These are phyloP conservation scores for Metschnikowia arizonensis DNA, from an alignment of 805 yeast genomes.

Conservation along the genomic window DNA sequence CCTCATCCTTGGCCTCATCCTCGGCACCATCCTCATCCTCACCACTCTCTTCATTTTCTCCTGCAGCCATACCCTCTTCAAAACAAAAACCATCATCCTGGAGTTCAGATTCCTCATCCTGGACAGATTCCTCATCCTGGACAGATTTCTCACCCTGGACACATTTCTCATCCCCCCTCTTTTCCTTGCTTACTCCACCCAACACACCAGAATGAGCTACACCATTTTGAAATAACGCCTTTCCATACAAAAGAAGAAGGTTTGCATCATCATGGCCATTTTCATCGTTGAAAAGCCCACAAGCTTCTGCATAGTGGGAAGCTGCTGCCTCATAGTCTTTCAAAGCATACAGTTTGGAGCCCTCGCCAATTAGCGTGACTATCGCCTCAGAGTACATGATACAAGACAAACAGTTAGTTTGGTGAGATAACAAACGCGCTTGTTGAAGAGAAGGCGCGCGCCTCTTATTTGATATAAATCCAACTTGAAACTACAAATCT, in stretches of 20 bases:
- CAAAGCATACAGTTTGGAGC: constrained; percentile 59
- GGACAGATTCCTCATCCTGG: too few species aligned
- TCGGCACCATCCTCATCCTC: constrained; percentile 13
- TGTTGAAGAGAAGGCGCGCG: too few species aligned
- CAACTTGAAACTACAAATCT: neutral
- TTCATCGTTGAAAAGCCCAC: constrained; percentile 49
- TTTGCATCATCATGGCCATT: constrained; percentile 67
- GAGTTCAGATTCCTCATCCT: too few species aligned
- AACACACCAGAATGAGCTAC: constrained; percentile 70
- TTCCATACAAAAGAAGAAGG: constrained; percentile 70
- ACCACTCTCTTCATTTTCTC: constrained; percentile 12
- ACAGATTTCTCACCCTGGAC: too few species aligned
- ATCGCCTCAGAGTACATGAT: constrained; percentile 16
- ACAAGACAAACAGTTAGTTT: neutral
- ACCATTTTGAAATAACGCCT: constrained; percentile 73
- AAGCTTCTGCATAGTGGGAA: constrained; percentile 68
- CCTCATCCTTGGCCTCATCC: constrained; percentile 11
- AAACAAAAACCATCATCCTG: constrained; percentile 11
- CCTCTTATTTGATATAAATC: too few species aligned
- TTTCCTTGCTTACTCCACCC: constrained; percentile 37
- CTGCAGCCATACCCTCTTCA: constrained; percentile 12
- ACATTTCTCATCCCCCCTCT: too few species aligned
- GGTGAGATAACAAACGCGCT: constrained; percentile 1
- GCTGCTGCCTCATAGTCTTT: constrained; percentile 67
- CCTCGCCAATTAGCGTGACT: constrained; percentile 43